phyloP scores from a whole-genome alignment of 371 early-diverging fungal species.

The Chytridium lagenaria region DNA sequence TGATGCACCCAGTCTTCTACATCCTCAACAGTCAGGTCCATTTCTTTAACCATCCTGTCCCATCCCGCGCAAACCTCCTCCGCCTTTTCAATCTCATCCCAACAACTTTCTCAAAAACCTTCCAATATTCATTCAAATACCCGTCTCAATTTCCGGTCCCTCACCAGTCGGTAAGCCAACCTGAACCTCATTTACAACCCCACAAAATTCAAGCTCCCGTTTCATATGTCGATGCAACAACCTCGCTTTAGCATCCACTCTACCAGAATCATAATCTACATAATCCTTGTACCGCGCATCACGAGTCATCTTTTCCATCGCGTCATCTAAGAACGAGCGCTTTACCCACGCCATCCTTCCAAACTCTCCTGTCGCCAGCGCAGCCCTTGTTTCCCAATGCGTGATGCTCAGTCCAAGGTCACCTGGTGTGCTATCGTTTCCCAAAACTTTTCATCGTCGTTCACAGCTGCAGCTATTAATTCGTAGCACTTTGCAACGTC shows the following conservation, averaged over 20 bases:
- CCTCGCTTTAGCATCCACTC: not conserved
- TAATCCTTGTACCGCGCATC: not conserved
- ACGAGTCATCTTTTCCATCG: not conserved
- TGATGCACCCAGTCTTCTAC: not conserved
- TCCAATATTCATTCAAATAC: too few species aligned
- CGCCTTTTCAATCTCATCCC: too few species aligned
- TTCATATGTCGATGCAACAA: not conserved
- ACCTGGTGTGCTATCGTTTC: not conserved
- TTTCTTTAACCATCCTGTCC: not conserved
- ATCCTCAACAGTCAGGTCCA: not conserved
- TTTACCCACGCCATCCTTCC: not conserved
- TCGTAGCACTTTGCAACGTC: not conserved
- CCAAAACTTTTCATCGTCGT: too few species aligned
- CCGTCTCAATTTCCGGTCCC: too few species aligned
- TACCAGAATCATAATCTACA: not conserved
- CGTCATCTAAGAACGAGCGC: not conserved
- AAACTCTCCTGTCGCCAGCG: not conserved
- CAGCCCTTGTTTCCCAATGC: not conserved
- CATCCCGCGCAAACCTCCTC: too few species aligned
- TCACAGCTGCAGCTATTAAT: too few species aligned
- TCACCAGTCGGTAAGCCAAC: not conserved
- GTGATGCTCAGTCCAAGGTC: not conserved
- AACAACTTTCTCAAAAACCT: too few species aligned
- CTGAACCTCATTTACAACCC: not conserved
- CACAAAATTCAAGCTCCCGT: not conserved